These are phyloP conservation scores for Scheffersomyces segobiensis DNA, from an alignment of 1,139 yeast species.

Conservation along the genomic window DNA sequence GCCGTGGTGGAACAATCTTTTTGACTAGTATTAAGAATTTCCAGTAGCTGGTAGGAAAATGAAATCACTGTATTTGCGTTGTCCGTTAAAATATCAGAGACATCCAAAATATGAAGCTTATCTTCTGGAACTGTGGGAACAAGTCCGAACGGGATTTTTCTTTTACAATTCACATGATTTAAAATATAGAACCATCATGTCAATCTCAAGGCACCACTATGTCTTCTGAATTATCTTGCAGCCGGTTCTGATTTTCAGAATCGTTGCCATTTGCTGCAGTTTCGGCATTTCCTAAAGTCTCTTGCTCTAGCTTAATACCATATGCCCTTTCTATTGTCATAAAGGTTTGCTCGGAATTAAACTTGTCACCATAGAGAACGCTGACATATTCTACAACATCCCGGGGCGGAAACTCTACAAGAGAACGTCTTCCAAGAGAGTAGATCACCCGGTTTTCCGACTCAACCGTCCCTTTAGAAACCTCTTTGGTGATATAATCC, in stretches of 20 bases:
- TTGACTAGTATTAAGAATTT: no score
- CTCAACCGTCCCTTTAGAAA: conserved; percentile 11
- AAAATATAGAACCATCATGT: background rate
- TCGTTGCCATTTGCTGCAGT: background rate
- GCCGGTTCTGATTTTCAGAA: background rate
- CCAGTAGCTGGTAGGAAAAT: no score
- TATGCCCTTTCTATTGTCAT: conserved; percentile 31
- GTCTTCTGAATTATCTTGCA: background rate
- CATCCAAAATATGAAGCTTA: no score
- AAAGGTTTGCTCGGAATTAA: conserved; percentile 22
- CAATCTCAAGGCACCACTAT: background rate
- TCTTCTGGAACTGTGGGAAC: background rate
- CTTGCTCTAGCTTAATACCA: conserved; percentile 11
- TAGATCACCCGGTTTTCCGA: conserved; percentile 23
- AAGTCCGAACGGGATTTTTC: background rate
- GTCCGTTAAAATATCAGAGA: no score
- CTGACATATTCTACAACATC: conserved; percentile 28
- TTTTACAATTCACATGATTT: background rate
- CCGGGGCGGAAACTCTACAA: conserved; percentile 35
- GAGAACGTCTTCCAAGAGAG: conserved; percentile 34
- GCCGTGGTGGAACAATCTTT: no score
- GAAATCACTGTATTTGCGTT: no score
- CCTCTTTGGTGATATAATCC: conserved; percentile 32
- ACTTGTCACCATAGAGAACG: conserved; percentile 28
- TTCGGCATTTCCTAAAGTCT: background rate